Evolutionary conservation across 2,329 filamentous ascomycete genomes (phyloP), one percentile per base, ranked within the genome.

Genomic region (Fusarium anguioides): DNA sequence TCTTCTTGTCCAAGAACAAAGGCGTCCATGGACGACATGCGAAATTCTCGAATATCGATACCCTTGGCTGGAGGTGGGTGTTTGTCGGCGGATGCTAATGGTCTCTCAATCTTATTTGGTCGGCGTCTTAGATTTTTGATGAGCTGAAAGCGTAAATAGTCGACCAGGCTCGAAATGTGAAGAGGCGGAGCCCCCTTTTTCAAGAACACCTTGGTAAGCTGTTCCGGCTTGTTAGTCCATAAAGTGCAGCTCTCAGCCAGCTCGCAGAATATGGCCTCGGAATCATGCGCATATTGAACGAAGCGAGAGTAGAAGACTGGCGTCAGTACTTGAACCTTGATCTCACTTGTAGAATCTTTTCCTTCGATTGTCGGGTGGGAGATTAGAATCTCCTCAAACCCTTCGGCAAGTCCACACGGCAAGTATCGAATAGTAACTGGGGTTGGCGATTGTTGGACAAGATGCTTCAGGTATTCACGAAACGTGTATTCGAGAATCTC

Each of bases 271-370:
- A 91, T 79, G 1, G 87, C 88, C 68, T 90, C 86, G 18, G 86
- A 81, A 21, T 87, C 85, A 70, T 89, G 82, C 0, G 85, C 80
- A 71, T 92, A 91, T 64, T 86, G 82, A 1, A 88, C 81, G 45
- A 92, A 88, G 26, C 89, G 84, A 14, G 85, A 83, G 78, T 93
- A 93, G 72, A 93, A 93, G 0, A 79, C 81, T 1, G 90, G 89
- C 0, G 87, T 89, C 20, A 90, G 75, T 6, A 92, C 79, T 51
- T 83, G 84, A 45, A 92, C 78, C 40, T 86, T 84, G 8, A 91
- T 21, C 1, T 82, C 75, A 21, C 82, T 77, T 4, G 61, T 60
- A 4, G 51, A 36, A 4, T 60, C 48, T 14, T 45, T 51, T 1
- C 68, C 51, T 3, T 69, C 49, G 12, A 60, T 51, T 15, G 75